Percentiles rank a stretch among this genome's conserved stretches.
Conservation (phyloP, 2,329 filamentous ascomycete species). For the Ophiostoma tasmaniense region DNA sequence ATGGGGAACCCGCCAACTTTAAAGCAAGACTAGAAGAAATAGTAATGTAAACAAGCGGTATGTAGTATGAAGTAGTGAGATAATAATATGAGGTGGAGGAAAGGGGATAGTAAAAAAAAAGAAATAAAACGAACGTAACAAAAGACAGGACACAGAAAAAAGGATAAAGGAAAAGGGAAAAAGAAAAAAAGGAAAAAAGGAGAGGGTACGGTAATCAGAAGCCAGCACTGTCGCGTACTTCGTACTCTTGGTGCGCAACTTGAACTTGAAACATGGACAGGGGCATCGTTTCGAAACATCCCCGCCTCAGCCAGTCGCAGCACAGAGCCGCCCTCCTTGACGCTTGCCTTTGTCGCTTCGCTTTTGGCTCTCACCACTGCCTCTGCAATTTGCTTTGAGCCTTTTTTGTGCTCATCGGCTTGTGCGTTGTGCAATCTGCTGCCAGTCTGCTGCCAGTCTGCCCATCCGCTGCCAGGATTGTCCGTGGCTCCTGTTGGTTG, state of each 20-base stretch:
- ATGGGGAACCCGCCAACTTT: not conserved
- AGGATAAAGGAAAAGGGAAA: not conserved
- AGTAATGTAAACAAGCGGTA: not conserved
- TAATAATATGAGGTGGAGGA: not conserved
- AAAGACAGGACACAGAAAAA: no score
- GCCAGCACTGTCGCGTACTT: not conserved
- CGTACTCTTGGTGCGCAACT: not conserved
- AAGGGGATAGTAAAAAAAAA: not conserved
- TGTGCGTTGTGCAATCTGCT: not conserved
- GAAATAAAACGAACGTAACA: no score
- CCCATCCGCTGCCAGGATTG: not conserved
- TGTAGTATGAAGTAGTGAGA: not conserved
- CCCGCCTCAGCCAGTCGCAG: slow-evolving; percentile 7
- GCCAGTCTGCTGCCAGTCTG: no score
- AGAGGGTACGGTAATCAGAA: not conserved
- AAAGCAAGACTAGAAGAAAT: not conserved
- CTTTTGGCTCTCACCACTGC: not conserved
- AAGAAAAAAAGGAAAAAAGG: not conserved
- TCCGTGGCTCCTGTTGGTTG: not conserved
- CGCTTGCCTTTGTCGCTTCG: slow-evolving; percentile 2
- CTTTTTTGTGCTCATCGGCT: not conserved
- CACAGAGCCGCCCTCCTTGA: slow-evolving; percentile 13
- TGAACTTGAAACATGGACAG: slow-evolving; percentile 14
- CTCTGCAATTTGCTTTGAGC: not conserved
- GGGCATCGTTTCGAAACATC: slow-evolving; percentile 13